A percentile compares a stretch with the other conserved stretches of the same genome.
Evolutionary conservation across 164 flowering plant species (phyloP).

Genomic region (Vitis amurensis): DNA sequence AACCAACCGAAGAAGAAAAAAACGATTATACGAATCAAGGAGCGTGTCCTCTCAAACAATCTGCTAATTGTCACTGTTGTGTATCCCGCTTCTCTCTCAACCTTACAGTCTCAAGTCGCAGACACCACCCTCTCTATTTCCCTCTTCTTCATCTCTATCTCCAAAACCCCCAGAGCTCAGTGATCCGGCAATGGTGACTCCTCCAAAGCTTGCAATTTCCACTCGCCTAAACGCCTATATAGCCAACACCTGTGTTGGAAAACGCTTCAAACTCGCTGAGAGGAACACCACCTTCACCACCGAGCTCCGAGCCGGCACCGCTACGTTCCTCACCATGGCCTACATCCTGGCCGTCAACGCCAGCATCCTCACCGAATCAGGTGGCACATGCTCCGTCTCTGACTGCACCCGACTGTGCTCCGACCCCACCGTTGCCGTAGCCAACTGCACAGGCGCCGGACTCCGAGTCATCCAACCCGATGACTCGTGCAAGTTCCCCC

Average conservation of each 20-base stretch:
- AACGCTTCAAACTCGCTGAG: conserved; percentile 62
- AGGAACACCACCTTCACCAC: conserved; percentile 78
- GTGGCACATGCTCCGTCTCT: conserved; percentile 76
- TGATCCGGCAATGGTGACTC: too few relatives aligned
- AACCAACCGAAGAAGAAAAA: too few relatives aligned
- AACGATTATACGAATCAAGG: too few relatives aligned
- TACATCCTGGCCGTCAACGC: conserved; percentile 97
- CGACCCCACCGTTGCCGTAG: conserved; percentile 29
- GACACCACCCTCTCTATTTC: too few relatives aligned
- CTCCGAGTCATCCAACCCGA: conserved; percentile 39
- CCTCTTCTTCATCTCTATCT: too few relatives aligned
- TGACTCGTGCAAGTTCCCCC: conserved; percentile 54
- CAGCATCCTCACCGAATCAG: conserved; percentile 80
- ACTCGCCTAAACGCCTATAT: conserved; percentile 52
- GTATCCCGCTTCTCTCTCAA: too few relatives aligned
- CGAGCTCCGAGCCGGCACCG: conserved; percentile 91
- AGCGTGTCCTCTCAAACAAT: too few relatives aligned
- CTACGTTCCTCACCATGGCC: conserved; percentile 94
- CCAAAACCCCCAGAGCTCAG: conserved; percentile 1
- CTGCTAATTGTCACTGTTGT: too few relatives aligned
- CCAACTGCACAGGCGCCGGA: conserved; percentile 36
- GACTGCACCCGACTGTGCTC: conserved; percentile 72
- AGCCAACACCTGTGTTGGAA: conserved; percentile 50
- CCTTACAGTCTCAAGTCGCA: too few relatives aligned
- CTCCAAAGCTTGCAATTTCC: conserved; percentile 8